These are phyloP conservation scores for Fusarium brachygibbosum DNA, from an alignment of 2,329 filamentous ascomycete genomes.

Conservation along the genomic window DNA sequence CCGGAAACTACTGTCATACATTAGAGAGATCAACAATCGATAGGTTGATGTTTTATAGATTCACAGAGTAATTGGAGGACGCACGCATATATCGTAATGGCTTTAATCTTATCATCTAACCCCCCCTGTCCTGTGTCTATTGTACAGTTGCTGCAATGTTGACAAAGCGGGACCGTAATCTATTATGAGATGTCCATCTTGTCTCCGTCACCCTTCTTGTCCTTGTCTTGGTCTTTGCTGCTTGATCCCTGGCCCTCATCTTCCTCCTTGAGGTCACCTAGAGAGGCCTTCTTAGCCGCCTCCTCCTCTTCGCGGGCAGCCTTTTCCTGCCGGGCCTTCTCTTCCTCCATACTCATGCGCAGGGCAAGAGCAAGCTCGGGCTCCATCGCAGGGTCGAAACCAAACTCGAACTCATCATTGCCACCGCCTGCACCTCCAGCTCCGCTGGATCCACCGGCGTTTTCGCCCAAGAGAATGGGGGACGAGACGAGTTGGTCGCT, in stretches of 20 bases:
- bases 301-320: slow-evolving; percentile 81
- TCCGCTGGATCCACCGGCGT: slow-evolving; percentile 68
- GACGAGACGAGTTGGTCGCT: slow-evolving; percentile 92
- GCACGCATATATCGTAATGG: slow-evolving; percentile 43
- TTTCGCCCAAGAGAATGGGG: slow-evolving; percentile 89
- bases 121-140: slow-evolving; percentile 47
- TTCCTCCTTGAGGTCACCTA: slow-evolving; percentile 88
- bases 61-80: slow-evolving; percentile 26
- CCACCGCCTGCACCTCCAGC: slow-evolving; percentile 71
- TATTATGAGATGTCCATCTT: slow-evolving; percentile 89
- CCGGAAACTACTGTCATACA: slow-evolving; percentile 82
- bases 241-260: slow-evolving; percentile 69
- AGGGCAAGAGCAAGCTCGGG: slow-evolving; percentile 94
- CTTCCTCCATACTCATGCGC: slow-evolving; percentile 98
- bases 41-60: slow-evolving; percentile 44
- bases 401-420: slow-evolving; percentile 78
- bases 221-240: slow-evolving; percentile 79
- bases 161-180: slow-evolving; percentile 46
- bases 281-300: slow-evolving; percentile 77
- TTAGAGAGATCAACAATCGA: slow-evolving; percentile 78
- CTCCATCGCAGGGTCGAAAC: slow-evolving; percentile 90
- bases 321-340: slow-evolving; percentile 93
- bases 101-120: slow-evolving; percentile 49
- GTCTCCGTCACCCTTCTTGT: slow-evolving; percentile 75
- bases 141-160: slow-evolving; percentile 53